A percentile compares a stretch with the other conserved stretches of the same genome.
phyloP scores from a whole-genome alignment of 1,284 basidiomycete genomes.

The Trichosporon sp. region DNA sequence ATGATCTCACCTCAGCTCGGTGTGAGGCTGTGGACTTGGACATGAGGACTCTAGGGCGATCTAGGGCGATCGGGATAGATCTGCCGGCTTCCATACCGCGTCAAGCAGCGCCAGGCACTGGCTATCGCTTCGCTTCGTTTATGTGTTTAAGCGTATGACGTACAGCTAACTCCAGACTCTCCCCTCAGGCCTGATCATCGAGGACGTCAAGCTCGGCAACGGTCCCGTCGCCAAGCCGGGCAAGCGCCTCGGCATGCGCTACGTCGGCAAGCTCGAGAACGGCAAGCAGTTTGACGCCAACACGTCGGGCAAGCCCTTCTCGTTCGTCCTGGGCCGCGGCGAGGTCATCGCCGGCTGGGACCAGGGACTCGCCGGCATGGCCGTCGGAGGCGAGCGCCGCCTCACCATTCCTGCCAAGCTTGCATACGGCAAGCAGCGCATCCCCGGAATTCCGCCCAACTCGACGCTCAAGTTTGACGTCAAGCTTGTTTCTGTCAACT shows the following conservation, averaged over 20 bases:
- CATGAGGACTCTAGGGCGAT: no score
- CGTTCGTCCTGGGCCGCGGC: slow-evolving; percentile 76
- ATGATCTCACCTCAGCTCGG: no score
- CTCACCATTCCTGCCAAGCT: slow-evolving; percentile 56
- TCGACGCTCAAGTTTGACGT: slow-evolving; percentile 54
- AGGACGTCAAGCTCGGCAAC: slow-evolving; percentile 70
- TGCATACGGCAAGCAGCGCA: slow-evolving; percentile 53
- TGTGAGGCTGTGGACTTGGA: no score
- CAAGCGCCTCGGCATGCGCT: slow-evolving; percentile 73
- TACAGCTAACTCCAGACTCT: slow-evolving; percentile 47
- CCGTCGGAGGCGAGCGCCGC: slow-evolving; percentile 79
- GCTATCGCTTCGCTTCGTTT: not conserved
- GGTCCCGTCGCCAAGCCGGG: slow-evolving; percentile 83
- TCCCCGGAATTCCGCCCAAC: slow-evolving; percentile 51
- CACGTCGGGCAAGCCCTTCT: slow-evolving; percentile 81
- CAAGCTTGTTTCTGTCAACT: slow-evolving; percentile 53
- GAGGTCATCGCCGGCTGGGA: slow-evolving; percentile 98
- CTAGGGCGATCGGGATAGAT: no score
- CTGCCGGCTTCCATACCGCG: no score
- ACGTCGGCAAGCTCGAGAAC: slow-evolving; percentile 63
- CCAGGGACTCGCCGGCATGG: slow-evolving; percentile 84
- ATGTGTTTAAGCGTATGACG: no score
- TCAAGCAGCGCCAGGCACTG: not conserved
- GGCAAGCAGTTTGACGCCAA: slow-evolving; percentile 88
- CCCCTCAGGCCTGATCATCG: slow-evolving; percentile 68